Evolutionary conservation across 2,329 filamentous ascomycete species (phyloP).

Genomic region (Diaporthe vexans): DNA sequence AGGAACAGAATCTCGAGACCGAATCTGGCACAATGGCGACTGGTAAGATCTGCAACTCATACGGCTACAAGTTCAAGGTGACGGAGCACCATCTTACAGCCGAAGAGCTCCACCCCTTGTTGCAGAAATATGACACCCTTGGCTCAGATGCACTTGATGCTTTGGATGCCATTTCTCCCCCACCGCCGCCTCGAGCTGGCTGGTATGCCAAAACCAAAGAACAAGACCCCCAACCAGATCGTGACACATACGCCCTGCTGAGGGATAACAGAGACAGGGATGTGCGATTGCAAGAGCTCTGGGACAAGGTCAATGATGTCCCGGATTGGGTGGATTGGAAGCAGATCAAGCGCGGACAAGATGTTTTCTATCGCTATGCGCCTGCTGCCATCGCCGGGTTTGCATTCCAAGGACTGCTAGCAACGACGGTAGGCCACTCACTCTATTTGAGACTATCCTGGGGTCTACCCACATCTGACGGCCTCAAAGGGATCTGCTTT

Average conservation of each 20-base stretch:
- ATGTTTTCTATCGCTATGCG: slow-evolving; percentile 75
- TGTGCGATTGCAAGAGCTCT: slow-evolving; percentile 61
- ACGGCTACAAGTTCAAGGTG: slow-evolving; percentile 11
- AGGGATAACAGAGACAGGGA: slow-evolving; percentile 63
- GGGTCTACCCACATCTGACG: slow-evolving; percentile 46
- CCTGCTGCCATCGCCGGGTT: slow-evolving; percentile 69
- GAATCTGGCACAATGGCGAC: too few species aligned
- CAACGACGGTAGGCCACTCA: slow-evolving; percentile 48
- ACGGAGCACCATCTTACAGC: neutral
- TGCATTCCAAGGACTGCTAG: slow-evolving; percentile 54
- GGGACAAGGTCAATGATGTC: slow-evolving; percentile 70
- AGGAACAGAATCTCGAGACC: too few species aligned
- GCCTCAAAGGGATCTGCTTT: slow-evolving; percentile 62
- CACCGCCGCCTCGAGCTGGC: slow-evolving; percentile 11
- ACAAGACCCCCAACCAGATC: slow-evolving; percentile 37
- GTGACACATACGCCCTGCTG: slow-evolving; percentile 23
- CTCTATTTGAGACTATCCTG: too few species aligned
- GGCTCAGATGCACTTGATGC: slow-evolving; percentile 1
- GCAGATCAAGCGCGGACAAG: slow-evolving; percentile 74
- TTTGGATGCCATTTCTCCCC: neutral
- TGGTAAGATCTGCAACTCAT: neutral
- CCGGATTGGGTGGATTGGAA: slow-evolving; percentile 78
- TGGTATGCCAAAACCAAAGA: slow-evolving; percentile 17
- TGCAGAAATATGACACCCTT: slow-evolving; percentile 14
- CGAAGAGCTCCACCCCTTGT: neutral